Percentiles rank a stretch among this genome's conserved stretches.
These are phyloP conservation scores for Lomentospora prolificans DNA, from an alignment of 2,329 filamentous ascomycete genomes.

Conservation along the genomic window DNA sequence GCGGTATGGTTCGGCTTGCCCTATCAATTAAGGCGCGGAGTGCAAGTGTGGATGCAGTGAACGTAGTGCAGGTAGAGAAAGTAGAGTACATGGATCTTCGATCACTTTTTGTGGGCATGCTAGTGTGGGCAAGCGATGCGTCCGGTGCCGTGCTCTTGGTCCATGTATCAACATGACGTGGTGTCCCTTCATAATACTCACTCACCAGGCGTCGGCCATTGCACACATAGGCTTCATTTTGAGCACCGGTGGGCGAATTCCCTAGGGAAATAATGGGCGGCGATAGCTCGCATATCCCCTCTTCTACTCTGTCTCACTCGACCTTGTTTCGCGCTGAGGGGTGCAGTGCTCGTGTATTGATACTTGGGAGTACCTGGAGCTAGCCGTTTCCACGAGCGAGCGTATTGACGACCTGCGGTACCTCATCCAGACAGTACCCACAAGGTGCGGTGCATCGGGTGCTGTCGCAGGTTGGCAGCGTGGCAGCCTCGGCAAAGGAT, in stretches of 20 bases:
- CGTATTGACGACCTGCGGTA: neutral
- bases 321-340: neutral
- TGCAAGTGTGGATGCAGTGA: neutral
- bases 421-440: neutral
- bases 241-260: too few relatives aligned
- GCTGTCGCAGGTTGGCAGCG: neutral
- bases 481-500: neutral
- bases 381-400: neutral
- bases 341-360: neutral
- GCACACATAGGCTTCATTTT: too few relatives aligned
- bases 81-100: too few relatives aligned
- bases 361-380: neutral
- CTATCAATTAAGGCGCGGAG: neutral
- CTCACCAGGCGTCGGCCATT: too few relatives aligned
- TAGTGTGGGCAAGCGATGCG: too few relatives aligned
- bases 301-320: neutral
- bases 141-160: too few relatives aligned
- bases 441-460: neutral
- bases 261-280: too few relatives aligned
- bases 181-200: too few relatives aligned
- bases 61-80: too few relatives aligned
- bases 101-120: too few relatives aligned
- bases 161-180: too few relatives aligned
- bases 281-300: too few relatives aligned
- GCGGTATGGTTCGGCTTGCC: neutral